Evolutionary conservation across 148 eudicot species (phyloP), one percentile per base, ranked within the genome.

Genomic region (Tetragonia tetragonoides): DNA sequence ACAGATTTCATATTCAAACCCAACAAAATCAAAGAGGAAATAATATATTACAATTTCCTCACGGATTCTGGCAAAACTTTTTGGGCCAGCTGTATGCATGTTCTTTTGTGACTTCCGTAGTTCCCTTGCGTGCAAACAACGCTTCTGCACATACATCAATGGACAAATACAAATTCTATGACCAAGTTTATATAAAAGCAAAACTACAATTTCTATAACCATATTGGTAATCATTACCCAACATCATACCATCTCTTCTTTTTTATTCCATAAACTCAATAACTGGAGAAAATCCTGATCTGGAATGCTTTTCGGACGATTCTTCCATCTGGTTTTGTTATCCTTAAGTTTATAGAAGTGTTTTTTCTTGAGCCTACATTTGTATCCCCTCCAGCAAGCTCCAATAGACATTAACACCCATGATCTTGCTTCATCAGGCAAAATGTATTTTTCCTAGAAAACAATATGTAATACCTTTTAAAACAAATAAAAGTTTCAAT

Each of bases 391-490:
- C 38, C 38, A 74, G 0, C 34, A 42, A 34, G 47, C 24, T 20
- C 65, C 64, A 17, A 73, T 57, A n/a, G 76, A 34, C 47, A 37
- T 73, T 20, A 57, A 18, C 7, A 57, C 66, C 76, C 76, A 73
- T 16, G 56, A 34, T 14, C 28, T 60, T 9, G 28, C 76, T 39
- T 56, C 64, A 2, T 37, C 17, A 16, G 28, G 66, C 9, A 73
- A 51, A n/a, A 21, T 44, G 54, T 74, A 60, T 10, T 49, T 65
- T n/a, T 10, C 17, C 61, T 64, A 17, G 53, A 5, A 75, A 15
- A 64, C 0, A 49, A 65, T 10, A 47, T 7, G 10, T 20, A 1
- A 42, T 28, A 28, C 34, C 34, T 28, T 28, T 28, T 28, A 28
- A 28, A 28, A 28, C 34, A 28, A 28, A 28, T 28, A 28, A 28